A percentile compares a stretch with the other conserved stretches of the same genome.
Conservation (phyloP, 768 basidiomycete species). For the Tulasnella sp. region DNA sequence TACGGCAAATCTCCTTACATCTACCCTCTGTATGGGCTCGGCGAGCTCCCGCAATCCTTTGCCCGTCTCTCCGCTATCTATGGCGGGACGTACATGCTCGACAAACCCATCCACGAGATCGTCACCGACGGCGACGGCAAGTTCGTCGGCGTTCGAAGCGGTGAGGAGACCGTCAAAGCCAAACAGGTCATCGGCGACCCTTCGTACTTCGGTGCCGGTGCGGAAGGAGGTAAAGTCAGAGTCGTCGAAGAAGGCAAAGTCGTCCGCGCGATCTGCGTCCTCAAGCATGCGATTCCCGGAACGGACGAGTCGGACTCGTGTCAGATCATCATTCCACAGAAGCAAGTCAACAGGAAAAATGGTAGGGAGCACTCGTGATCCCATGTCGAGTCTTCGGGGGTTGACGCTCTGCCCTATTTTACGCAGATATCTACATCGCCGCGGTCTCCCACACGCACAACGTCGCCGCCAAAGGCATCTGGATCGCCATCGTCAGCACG, state of each 20-base stretch:
- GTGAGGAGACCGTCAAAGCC: slow-evolving; percentile 85
- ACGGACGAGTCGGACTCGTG: slow-evolving; percentile 92
- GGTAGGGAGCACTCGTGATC: slow-evolving; percentile 39
- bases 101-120: slow-evolving; percentile 86
- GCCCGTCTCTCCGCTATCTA: slow-evolving; percentile 97
- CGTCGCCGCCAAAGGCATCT: slow-evolving; percentile 90
- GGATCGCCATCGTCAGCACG: slow-evolving; percentile 95
- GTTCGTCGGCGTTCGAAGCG: slow-evolving; percentile 87
- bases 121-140: slow-evolving; percentile 76
- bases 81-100: slow-evolving; percentile 99
- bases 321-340: slow-evolving; percentile 98
- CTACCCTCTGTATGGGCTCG: slow-evolving; percentile 96
- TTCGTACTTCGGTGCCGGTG: slow-evolving; percentile 78
- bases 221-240: slow-evolving; percentile 56
- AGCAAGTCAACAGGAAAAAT: slow-evolving; percentile 87
- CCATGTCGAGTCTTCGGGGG: background rate
- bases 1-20: slow-evolving; percentile 99
- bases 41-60: slow-evolving; percentile 97
- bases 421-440: slow-evolving; percentile 99
- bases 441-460: slow-evolving; percentile 96
- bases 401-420: background rate
- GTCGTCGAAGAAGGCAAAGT: slow-evolving; percentile 92
- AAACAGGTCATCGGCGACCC: slow-evolving; percentile 98
- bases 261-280: slow-evolving; percentile 90
- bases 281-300: slow-evolving; percentile 96